phyloP scores from a whole-genome alignment of 345 rosid genomes.

The Corchorus olitorius region DNA sequence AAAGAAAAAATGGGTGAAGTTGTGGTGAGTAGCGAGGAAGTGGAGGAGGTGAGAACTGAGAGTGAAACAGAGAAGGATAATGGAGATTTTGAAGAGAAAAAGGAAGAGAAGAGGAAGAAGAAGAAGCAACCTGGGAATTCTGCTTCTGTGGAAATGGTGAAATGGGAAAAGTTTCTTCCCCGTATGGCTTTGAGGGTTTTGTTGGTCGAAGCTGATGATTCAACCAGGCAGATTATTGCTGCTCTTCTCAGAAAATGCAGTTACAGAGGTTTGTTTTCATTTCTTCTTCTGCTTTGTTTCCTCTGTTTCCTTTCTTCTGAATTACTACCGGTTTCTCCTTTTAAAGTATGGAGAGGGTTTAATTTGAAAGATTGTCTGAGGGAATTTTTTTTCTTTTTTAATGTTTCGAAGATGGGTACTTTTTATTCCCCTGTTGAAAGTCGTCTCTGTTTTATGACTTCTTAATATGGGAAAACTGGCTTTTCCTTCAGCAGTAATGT shows the following conservation, averaged over 20 bases:
- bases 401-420: not conserved
- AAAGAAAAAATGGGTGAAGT: constrained; percentile 40
- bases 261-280: constrained; percentile 62
- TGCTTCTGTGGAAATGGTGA: constrained; percentile 38
- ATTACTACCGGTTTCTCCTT: not conserved
- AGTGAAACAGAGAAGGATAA: constrained; percentile 12
- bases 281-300: not conserved
- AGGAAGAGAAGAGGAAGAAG: constrained; percentile 21
- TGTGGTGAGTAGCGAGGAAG: constrained; percentile 43
- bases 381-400: not conserved
- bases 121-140: not conserved
- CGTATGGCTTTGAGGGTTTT: constrained; percentile 68
- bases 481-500: not conserved
- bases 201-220: constrained; percentile 94
- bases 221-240: constrained; percentile 82
- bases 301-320: not conserved
- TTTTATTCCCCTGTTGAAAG: not conserved
- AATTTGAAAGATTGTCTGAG: not conserved
- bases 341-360: not conserved
- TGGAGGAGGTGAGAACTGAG: constrained; percentile 30
- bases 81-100: constrained; percentile 5
- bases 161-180: constrained; percentile 76
- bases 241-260: constrained; percentile 89
- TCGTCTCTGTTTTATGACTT: not conserved
- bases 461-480: not conserved